phyloP scores from a whole-genome alignment of 2,329 filamentous ascomycete genomes.

The Trichoderma asperellum region DNA sequence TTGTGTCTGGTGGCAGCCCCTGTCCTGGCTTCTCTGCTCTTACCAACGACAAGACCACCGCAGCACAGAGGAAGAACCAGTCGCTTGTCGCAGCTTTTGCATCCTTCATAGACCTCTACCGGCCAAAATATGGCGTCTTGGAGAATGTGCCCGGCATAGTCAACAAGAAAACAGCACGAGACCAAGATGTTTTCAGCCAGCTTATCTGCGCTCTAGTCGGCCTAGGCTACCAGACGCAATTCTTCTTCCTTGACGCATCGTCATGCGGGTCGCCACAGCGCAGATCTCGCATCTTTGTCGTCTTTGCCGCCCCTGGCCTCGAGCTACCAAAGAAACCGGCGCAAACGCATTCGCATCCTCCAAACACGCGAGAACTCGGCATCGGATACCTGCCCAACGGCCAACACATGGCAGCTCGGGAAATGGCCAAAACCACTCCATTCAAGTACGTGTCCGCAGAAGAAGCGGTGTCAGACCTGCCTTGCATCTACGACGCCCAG shows the following conservation, averaged over 20 bases:
- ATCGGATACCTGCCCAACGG: conserved; percentile 66
- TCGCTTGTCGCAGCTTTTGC: conserved; percentile 78
- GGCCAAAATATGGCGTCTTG: conserved; percentile 73
- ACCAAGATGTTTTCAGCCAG: conserved; percentile 72
- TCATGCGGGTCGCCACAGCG: conserved; percentile 68
- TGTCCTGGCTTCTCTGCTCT: conserved; percentile 75
- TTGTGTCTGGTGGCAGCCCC: conserved; percentile 74
- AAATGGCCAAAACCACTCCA: conserved; percentile 51
- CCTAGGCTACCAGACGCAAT: conserved; percentile 74
- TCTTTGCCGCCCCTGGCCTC: conserved; percentile 69
- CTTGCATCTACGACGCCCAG: conserved; percentile 63
- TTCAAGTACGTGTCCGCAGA: conserved; percentile 61
- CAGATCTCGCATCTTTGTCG: conserved; percentile 70
- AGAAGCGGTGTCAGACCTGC: conserved; percentile 64
- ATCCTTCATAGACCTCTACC: conserved; percentile 73
- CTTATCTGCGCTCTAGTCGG: conserved; percentile 73
- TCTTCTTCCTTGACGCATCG: conserved; percentile 71
- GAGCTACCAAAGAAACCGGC: conserved; percentile 58
- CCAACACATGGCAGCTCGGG: conserved; percentile 59
- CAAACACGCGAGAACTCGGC: conserved; percentile 35
- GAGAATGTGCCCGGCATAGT: conserved; percentile 78
- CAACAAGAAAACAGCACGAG: conserved; percentile 47
- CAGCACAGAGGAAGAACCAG: conserved; percentile 67
- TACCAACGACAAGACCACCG: conserved; percentile 61
- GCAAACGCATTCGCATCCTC: conserved; percentile 66